A percentile compares a stretch with the other conserved stretches of the same genome.
phyloP scores from a whole-genome alignment of 2,329 filamentous ascomycete genomes.

The Penicillium sclerotigenum region DNA sequence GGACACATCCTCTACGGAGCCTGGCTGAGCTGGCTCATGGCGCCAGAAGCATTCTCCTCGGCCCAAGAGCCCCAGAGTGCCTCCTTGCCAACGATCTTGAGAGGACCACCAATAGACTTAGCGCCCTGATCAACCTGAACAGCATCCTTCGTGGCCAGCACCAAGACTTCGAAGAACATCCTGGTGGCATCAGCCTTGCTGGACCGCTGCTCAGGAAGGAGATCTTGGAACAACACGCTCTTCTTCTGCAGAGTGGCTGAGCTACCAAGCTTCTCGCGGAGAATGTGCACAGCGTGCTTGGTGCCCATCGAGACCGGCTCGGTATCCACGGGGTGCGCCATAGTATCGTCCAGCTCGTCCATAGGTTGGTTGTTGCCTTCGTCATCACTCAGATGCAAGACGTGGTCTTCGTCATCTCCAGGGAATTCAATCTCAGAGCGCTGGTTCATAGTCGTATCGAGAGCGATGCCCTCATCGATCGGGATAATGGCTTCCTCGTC shows the following conservation, averaged over 20 bases:
- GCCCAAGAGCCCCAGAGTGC: constrained; percentile 98
- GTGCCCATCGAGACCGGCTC: constrained; percentile 87
- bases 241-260: constrained; percentile 68
- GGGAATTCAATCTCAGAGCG: constrained; percentile 65
- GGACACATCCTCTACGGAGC: constrained; percentile 20
- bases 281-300: constrained; percentile 90
- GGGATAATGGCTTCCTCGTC: constrained; percentile 60
- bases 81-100: constrained; percentile 83
- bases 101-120: constrained; percentile 68
- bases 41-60: constrained; percentile 59
- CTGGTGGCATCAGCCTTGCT: constrained; percentile 91
- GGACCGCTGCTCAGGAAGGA: constrained; percentile 77
- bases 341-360: constrained; percentile 75
- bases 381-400: constrained; percentile 47
- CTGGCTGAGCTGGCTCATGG: constrained; percentile 35
- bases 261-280: constrained; percentile 79
- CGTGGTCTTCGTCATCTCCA: constrained; percentile 53
- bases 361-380: constrained; percentile 46
- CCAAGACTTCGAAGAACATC: constrained; percentile 98
- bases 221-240: constrained; percentile 83
- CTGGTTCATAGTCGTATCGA: constrained; percentile 48
- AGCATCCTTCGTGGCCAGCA: constrained; percentile 94
- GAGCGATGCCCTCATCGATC: constrained; percentile 50
- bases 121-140: constrained; percentile 90
- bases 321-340: constrained; percentile 75